Conservation (phyloP, 495 filamentous ascomycete genomes). For the Hypomontagnella monticulosa region DNA sequence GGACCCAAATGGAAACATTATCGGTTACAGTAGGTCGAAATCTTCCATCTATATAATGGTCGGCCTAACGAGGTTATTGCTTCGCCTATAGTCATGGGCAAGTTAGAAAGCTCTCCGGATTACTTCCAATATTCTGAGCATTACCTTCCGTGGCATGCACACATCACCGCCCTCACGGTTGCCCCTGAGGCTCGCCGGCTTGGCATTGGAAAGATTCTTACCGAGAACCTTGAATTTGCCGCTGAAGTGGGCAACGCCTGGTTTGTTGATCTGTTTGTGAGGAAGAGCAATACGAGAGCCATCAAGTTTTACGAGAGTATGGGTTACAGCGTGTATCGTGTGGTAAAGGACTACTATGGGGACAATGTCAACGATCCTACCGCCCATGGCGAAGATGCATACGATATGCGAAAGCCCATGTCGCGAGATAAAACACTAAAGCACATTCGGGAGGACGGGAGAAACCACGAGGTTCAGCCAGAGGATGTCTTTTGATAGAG, state of each 20-base stretch:
- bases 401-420: conserved; percentile 94
- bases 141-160: conserved; percentile 96
- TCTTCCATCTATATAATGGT: conserved; percentile 9
- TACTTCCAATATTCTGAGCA: conserved; percentile 76
- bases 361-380: conserved; percentile 75
- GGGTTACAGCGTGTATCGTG: conserved; percentile 87
- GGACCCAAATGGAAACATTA: conserved; percentile 80
- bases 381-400: conserved; percentile 79
- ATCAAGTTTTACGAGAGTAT: conserved; percentile 88
- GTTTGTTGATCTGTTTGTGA: conserved; percentile 96
- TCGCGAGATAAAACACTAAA: conserved; percentile 79
- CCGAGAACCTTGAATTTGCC: conserved; percentile 77
- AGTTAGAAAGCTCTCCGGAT: conserved; percentile 86
- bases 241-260: conserved; percentile 85
- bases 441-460: conserved; percentile 84
- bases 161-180: conserved; percentile 95
- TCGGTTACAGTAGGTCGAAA: conserved; percentile 83
- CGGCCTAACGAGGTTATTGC: conserved; percentile 21
- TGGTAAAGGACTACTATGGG: conserved; percentile 87
- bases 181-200: conserved; percentile 85
- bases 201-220: conserved; percentile 83
- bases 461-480: conserved; percentile 81
- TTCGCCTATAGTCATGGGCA: conserved; percentile 83
- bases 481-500: conserved; percentile 78
- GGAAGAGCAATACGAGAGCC: conserved; percentile 86